Evolutionary conservation across 2,329 filamentous ascomycete genomes (phyloP).

Genomic region (Calonectria multiphialidica): DNA sequence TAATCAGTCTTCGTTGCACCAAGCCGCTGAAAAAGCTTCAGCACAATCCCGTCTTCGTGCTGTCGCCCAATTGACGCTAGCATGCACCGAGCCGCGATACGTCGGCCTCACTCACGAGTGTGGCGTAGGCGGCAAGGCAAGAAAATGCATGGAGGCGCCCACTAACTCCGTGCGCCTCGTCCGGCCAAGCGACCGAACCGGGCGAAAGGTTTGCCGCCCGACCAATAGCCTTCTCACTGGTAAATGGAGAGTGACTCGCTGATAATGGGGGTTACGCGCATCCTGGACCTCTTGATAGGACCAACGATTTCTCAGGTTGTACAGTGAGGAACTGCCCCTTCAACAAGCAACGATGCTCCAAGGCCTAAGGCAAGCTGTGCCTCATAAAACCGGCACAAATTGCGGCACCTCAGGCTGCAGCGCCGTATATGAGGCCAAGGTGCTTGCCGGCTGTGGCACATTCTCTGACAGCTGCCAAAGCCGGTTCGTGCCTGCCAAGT

Average conservation of each 20-base stretch:
- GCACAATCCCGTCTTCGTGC: neutral
- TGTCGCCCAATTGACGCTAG: neutral
- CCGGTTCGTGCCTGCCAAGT: neutral
- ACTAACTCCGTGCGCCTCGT: constrained; percentile 4
- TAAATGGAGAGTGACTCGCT: neutral
- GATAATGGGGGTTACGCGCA: neutral
- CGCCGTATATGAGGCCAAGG: neutral
- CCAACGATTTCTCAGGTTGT: neutral
- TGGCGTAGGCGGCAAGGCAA: neutral
- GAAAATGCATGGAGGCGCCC: neutral
- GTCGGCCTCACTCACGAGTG: neutral
- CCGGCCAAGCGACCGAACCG: neutral
- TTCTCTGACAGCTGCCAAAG: neutral
- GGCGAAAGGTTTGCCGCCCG: neutral
- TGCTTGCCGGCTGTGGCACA: neutral
- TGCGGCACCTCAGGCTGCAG: neutral
- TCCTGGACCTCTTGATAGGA: neutral
- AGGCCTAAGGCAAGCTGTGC: neutral
- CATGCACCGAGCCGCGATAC: neutral
- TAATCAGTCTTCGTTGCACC: neutral
- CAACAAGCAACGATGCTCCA: neutral
- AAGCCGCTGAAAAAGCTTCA: neutral
- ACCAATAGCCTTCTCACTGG: neutral
- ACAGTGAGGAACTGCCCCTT: neutral
- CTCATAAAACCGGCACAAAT: neutral